These are phyloP conservation scores for Globisporangium cylindrosporum DNA, from an alignment of 352 stramenopile genomes.

Conservation along the genomic window DNA sequence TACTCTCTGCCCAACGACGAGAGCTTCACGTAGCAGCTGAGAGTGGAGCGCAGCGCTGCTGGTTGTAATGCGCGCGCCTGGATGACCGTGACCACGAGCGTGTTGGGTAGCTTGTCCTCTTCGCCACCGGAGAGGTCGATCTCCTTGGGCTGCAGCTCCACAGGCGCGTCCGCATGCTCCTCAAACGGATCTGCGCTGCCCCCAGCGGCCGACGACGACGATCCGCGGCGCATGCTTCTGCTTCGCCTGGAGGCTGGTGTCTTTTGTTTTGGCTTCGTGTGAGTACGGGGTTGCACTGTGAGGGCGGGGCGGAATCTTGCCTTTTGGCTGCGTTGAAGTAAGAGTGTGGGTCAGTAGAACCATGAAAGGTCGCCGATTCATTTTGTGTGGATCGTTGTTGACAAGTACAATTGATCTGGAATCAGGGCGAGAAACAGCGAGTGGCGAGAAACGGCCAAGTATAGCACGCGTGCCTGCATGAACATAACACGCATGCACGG, in stretches of 20 bases:
- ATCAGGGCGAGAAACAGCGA: too few species aligned
- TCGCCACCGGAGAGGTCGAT: slow-evolving; percentile 42
- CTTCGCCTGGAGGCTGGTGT: not conserved
- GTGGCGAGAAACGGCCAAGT: too few species aligned
- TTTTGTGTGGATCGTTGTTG: too few species aligned
- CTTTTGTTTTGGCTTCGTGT: not conserved
- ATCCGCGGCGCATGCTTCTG: slow-evolving; percentile 5
- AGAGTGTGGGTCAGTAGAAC: not conserved
- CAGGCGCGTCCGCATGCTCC: slow-evolving; percentile 26
- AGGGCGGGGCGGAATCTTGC: not conserved
- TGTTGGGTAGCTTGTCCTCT: slow-evolving; percentile 70
- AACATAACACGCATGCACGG: not conserved
- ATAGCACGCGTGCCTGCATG: not conserved
- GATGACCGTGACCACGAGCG: slow-evolving; percentile 68
- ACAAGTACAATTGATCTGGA: too few species aligned
- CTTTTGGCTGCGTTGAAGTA: not conserved
- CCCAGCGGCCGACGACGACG: not conserved
- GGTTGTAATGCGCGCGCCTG: slow-evolving; percentile 52
- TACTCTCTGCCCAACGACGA: slow-evolving; percentile 55
- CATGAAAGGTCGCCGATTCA: not conserved
- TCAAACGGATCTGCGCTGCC: slow-evolving; percentile 19
- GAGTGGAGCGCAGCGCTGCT: slow-evolving; percentile 44
- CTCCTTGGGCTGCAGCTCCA: slow-evolving; percentile 61
- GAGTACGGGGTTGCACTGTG: too few species aligned
- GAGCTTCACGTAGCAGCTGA: slow-evolving; percentile 78